These are phyloP conservation scores for Calonectria leucothoes DNA, from an alignment of 2,329 filamentous ascomycete species.

Conservation along the genomic window DNA sequence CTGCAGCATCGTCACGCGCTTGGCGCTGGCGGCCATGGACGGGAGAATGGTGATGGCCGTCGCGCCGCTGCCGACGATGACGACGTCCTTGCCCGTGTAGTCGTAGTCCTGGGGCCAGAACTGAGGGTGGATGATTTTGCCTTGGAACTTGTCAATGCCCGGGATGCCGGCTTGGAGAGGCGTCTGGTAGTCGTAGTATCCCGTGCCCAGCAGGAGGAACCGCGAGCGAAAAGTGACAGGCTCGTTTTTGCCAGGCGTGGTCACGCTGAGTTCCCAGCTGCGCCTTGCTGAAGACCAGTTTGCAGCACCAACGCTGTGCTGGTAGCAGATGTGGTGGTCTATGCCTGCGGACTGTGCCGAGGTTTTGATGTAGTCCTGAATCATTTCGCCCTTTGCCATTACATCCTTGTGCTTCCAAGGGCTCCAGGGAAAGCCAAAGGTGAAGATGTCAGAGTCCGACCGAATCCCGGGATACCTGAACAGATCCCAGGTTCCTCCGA, in stretches of 20 bases:
- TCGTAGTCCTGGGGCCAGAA: conserved; percentile 77
- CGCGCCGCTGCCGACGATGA: conserved; percentile 74
- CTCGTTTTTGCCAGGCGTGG: conserved; percentile 38
- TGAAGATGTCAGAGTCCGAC: conserved; percentile 70
- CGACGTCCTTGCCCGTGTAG: conserved; percentile 71
- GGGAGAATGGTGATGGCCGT: conserved; percentile 75
- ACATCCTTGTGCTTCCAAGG: conserved; percentile 67
- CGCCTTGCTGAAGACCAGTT: neutral
- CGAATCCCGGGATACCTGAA: conserved; percentile 80
- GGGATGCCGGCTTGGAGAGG: conserved; percentile 63
- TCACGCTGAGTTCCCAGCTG: neutral
- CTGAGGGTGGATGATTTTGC: conserved; percentile 72
- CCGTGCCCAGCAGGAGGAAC: neutral
- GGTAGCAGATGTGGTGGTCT: neutral
- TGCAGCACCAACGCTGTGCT: neutral
- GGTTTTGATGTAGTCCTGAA: neutral
- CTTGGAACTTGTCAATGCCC: conserved; percentile 49
- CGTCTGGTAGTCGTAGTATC: conserved; percentile 52
- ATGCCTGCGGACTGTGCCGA: conserved; percentile 36
- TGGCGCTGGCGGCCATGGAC: conserved; percentile 65
- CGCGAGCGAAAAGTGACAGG: neutral
- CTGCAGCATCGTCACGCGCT: conserved; percentile 77
- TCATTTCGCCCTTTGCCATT: neutral
- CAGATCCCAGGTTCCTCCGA: conserved; percentile 83
- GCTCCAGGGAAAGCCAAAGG: conserved; percentile 76